phyloP scores from a whole-genome alignment of 2,329 filamentous ascomycete genomes.

The Sphaerulina vaccinii region DNA sequence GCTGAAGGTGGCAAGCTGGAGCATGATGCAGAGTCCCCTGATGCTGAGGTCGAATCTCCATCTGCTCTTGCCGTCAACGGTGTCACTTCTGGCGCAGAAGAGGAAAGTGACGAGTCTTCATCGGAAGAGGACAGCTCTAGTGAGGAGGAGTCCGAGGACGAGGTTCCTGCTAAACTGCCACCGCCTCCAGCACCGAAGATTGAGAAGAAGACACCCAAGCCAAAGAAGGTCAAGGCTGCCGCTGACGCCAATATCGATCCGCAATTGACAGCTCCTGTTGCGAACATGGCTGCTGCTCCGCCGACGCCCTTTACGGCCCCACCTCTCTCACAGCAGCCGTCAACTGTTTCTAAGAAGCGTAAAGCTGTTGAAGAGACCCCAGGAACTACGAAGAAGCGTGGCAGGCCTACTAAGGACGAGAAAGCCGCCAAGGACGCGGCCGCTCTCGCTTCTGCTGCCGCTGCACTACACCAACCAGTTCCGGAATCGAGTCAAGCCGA shows the following conservation, averaged over 20 bases:
- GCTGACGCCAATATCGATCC: conserved; percentile 23
- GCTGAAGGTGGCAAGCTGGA: conserved; percentile 43
- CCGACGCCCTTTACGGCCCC: conserved; percentile 20
- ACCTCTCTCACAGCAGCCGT: conserved; percentile 18
- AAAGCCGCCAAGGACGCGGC: too few relatives aligned
- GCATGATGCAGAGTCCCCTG: conserved; percentile 25
- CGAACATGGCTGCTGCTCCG: conserved; percentile 12
- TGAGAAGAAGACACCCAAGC: conserved; percentile 37
- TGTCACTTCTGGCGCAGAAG: conserved; percentile 22
- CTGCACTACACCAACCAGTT: conserved; percentile 16
- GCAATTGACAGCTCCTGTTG: conserved; percentile 1
- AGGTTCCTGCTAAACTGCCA: conserved; percentile 33
- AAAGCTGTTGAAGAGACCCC: conserved; percentile 28
- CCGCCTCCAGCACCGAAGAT: conserved; percentile 33
- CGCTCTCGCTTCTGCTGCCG: too few relatives aligned
- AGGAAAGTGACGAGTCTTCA: conserved; percentile 20
- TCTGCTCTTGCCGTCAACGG: conserved; percentile 17
- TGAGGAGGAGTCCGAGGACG: conserved; percentile 33
- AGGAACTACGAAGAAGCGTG: conserved; percentile 35
- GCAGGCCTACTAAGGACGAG: conserved; percentile 26
- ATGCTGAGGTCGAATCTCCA: conserved; percentile 26
- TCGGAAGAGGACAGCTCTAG: conserved; percentile 21
- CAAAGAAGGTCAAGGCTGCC: conserved; percentile 32
- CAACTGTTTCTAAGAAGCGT: conserved; percentile 29
- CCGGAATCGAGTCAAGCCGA: conserved; percentile 18